phyloP scores from a whole-genome alignment of 305 asterid species.

The Solanum aculeatissimum region DNA sequence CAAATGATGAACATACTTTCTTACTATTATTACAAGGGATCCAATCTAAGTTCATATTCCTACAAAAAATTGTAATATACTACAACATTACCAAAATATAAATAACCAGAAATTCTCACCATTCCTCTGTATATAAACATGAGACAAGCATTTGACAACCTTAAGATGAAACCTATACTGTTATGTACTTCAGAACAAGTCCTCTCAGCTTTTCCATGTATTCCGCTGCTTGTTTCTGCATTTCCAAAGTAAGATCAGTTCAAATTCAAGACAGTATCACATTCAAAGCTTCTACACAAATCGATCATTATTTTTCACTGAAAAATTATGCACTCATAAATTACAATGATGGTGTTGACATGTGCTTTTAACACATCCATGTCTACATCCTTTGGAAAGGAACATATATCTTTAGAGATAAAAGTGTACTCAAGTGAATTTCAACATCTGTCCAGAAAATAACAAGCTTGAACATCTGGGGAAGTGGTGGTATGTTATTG shows the following conservation, averaged over 20 bases:
- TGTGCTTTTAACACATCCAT: not conserved
- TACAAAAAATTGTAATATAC: not conserved
- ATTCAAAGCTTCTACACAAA: not conserved
- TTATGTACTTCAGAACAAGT: slow-evolving; percentile 66
- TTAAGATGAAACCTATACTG: slow-evolving; percentile 21
- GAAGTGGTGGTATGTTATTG: not conserved
- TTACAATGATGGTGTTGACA: not conserved
- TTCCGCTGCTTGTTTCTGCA: slow-evolving; percentile 70
- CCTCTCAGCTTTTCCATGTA: slow-evolving; percentile 78
- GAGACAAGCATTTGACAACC: not conserved
- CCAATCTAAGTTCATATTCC: not conserved
- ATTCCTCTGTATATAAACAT: not conserved
- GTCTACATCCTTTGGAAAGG: not conserved
- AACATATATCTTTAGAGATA: not conserved
- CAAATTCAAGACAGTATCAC: not conserved
- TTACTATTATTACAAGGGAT: not conserved
- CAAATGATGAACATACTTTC: not conserved
- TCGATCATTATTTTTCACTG: not conserved
- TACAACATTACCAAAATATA: not conserved
- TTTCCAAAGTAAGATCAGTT: not conserved
- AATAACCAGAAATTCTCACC: not conserved
- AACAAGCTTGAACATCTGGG: not conserved
- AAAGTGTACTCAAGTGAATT: not conserved
- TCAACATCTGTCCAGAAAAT: not conserved
- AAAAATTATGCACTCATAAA: not conserved